Conservation (phyloP, 768 basidiomycete genomes). For the Boletus sensibilis region DNA sequence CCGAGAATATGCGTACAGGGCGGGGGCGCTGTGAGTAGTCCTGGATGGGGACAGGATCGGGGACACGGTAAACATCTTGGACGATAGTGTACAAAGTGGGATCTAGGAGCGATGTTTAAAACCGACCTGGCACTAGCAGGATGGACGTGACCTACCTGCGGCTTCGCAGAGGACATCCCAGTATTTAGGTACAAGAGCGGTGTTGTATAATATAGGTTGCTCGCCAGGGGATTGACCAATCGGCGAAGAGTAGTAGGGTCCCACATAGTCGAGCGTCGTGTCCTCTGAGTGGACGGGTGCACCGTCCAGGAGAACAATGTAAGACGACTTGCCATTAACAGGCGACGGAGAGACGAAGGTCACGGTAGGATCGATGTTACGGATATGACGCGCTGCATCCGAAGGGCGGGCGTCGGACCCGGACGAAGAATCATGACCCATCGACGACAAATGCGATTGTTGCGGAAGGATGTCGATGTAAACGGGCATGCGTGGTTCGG, state of each 20-base stretch:
- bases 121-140: background rate
- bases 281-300: constrained; percentile 52
- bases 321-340: constrained; percentile 53
- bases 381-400: constrained; percentile 49
- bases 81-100: constrained; percentile 64
- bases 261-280: constrained; percentile 35
- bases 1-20: constrained; percentile 48
- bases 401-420: background rate
- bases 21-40: constrained; percentile 23
- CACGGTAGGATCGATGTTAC: constrained; percentile 63
- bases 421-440: background rate
- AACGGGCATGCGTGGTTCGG: constrained; percentile 32
- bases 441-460: constrained; percentile 10
- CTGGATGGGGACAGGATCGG: constrained; percentile 24
- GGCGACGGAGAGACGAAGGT: constrained; percentile 54
- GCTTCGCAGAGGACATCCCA: constrained; percentile 61
- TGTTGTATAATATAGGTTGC: constrained; percentile 52
- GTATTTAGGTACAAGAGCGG: constrained; percentile 58
- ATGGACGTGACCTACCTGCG: constrained; percentile 41
- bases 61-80: constrained; percentile 52
- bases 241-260: constrained; percentile 33
- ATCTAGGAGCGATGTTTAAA: constrained; percentile 41
- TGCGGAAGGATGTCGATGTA: constrained; percentile 35
- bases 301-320: constrained; percentile 52
- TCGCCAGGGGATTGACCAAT: constrained; percentile 26